Base-by-base conservation (phyloP, 192 early-diverging fungal species). In the Mortierella alpina region DNA sequence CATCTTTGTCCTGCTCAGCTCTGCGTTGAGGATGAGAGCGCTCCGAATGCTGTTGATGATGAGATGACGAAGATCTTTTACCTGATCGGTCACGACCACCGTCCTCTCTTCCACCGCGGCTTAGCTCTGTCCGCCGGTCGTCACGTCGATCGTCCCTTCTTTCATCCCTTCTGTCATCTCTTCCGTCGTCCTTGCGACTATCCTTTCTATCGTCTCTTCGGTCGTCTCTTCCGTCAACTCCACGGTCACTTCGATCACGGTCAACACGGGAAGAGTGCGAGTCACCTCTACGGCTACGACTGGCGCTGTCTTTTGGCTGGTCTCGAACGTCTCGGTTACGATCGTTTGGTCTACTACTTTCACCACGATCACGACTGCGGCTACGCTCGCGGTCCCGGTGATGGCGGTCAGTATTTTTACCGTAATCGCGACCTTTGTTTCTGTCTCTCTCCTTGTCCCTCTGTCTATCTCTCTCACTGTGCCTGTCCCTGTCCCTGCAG, bases 211-310 rank as follows among this genome's bases (percentile, higher is more conserved):
- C 54, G 17, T 76, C 67, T 14, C 62, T 47, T 12, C 59, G 49
- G 46, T 70, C 75, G 13, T 63, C 39, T 12, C 42, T 50, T 22
- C 67, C 61, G 47, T 66, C 60, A 47, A 31, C 13, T 59, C 67
- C 53, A 17, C 44, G 60, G 18, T 59, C 18, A 13, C 72, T 52
- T 31, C 55, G 48, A 13, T 79, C 77, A 15, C 77, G 49, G 23
- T 72, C 65, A 59, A 59, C 17, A 13, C 72, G 72, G 14, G 56
- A 66, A 8, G 70, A 64, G 18, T 54, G 61, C 39, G 61, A 57
- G 22, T 65, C 47, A 52, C 66, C 71, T 1, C 58, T 47, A 14
- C 55, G 47, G 18, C 50, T 59, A 31, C 61, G 57, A 22, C 53
- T 47, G 14, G 70, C 66, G 17, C 67, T 45, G 42, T 66, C 63